Evolutionary conservation across 192 early-diverging fungal species (phyloP).

Genomic region (Lobosporangium transversale): DNA sequence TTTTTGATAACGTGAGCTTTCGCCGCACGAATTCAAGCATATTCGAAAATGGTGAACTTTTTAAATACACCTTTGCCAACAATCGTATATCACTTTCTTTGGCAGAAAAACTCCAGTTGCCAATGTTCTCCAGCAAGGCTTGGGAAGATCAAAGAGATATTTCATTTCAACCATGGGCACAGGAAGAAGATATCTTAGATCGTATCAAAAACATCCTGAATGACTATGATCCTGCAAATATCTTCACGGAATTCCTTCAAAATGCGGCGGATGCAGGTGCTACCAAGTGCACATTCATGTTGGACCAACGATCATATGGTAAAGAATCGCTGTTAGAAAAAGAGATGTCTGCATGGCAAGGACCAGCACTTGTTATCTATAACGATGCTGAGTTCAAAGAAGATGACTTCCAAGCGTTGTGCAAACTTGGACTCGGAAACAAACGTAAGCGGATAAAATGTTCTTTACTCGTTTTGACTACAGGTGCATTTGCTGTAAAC

Average conservation of each 20-base stretch:
- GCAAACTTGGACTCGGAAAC: constrained; percentile 19
- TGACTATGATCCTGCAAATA: constrained; percentile 32
- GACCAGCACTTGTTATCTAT: constrained; percentile 42
- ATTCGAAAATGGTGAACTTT: neutral
- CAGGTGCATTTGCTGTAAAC: neutral
- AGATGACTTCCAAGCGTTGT: constrained; percentile 18
- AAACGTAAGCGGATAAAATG: constrained; percentile 19
- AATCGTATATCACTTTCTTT: neutral
- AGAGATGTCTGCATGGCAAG: constrained; percentile 44
- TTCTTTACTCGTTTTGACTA: neutral
- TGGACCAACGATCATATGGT: constrained; percentile 16
- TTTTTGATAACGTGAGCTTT: constrained; percentile 25
- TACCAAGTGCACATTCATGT: constrained; percentile 19
- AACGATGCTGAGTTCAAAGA: constrained; percentile 37
- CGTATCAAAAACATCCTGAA: constrained; percentile 38
- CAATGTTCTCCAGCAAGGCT: constrained; percentile 11
- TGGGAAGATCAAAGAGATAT: constrained; percentile 13
- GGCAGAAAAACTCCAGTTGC: constrained; percentile 11
- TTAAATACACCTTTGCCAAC: constrained; percentile 8
- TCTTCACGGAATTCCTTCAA: constrained; percentile 51
- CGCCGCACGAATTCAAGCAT: neutral
- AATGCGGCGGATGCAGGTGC: constrained; percentile 56
- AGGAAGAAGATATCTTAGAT: constrained; percentile 20
- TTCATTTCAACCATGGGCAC: constrained; percentile 16
- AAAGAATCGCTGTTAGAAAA: constrained; percentile 5